A percentile compares a stretch with the other conserved stretches of the same genome.
Conservation (phyloP, 148 eudicot species). For the Dianthus caryophyllus region DNA sequence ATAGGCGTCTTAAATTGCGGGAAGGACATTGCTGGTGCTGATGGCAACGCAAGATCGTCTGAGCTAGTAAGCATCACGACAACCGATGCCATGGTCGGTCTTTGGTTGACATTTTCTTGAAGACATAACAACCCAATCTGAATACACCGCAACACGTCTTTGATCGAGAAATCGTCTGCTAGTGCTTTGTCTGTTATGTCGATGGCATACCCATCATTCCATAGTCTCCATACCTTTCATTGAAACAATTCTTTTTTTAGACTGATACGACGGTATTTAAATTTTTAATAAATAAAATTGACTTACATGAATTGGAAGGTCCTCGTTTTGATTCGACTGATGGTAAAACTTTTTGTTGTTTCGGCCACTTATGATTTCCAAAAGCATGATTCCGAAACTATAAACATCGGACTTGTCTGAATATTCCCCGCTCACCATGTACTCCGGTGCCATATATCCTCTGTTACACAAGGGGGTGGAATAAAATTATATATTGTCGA, state of each 20-base stretch:
- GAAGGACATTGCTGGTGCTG: slow-evolving; percentile 4
- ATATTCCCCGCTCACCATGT: no score
- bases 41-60: slow-evolving; percentile 9
- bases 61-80: slow-evolving; percentile 13
- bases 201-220: slow-evolving; percentile 9
- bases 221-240: slow-evolving; percentile 21
- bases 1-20: neutral
- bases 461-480: no score
- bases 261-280: no score
- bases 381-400: no score
- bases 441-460: no score
- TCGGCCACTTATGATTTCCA: no score
- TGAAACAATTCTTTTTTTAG: neutral
- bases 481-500: no score
- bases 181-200: slow-evolving; percentile 13
- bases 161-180: neutral
- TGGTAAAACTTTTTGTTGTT: no score
- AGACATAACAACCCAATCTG: slow-evolving; percentile 39
- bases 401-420: no score
- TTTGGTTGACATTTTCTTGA: slow-evolving; percentile 21
- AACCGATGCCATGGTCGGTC: slow-evolving; percentile 33
- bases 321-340: no score
- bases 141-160: slow-evolving; percentile 32
- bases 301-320: no score
- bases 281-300: no score